Conservation (phyloP, 1,284 basidiomycete genomes). For the Ganoderma meredithae region DNA sequence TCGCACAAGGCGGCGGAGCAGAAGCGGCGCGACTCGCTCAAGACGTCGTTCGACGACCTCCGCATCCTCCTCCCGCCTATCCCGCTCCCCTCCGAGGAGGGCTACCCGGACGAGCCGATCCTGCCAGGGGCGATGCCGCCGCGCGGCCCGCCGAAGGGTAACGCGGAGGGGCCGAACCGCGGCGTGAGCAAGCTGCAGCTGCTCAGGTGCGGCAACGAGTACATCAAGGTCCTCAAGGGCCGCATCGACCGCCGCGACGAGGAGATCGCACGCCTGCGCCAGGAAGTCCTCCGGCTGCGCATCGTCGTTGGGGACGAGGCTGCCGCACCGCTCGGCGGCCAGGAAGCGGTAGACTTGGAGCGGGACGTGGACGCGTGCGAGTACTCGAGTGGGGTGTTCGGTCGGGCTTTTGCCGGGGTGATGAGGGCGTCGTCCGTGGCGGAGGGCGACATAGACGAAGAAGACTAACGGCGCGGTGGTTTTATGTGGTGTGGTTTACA, state of each 20-base stretch:
- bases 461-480: conserved; percentile 21
- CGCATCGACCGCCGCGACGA: conserved; percentile 86
- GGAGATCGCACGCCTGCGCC: conserved; percentile 77
- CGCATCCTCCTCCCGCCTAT: conserved; percentile 89
- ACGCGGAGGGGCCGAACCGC: conserved; percentile 89
- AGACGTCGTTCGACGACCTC: conserved; percentile 95
- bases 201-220: conserved; percentile 71
- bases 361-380: conserved; percentile 44
- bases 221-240: conserved; percentile 66
- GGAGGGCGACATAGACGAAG: conserved; percentile 44
- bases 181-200: conserved; percentile 96
- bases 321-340: conserved; percentile 33
- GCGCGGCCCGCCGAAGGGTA: conserved; percentile 85
- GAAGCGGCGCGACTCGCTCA: conserved; percentile 94
- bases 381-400: conserved; percentile 33
- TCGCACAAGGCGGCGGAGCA: conserved; percentile 99
- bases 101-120: conserved; percentile 64
- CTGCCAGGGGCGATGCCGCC: conserved; percentile 89
- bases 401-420: conserved; percentile 22
- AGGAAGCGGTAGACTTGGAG: conserved; percentile 42
- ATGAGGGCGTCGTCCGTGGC: conserved; percentile 24
- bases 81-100: conserved; percentile 77
- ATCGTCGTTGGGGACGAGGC: conserved; percentile 36
- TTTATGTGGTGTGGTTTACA: neutral
- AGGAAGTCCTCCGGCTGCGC: conserved; percentile 74